Evolutionary conservation across 2,329 filamentous ascomycete species (phyloP), one percentile per base, ranked within the genome.

Genomic region (Mariannaea elegans): DNA sequence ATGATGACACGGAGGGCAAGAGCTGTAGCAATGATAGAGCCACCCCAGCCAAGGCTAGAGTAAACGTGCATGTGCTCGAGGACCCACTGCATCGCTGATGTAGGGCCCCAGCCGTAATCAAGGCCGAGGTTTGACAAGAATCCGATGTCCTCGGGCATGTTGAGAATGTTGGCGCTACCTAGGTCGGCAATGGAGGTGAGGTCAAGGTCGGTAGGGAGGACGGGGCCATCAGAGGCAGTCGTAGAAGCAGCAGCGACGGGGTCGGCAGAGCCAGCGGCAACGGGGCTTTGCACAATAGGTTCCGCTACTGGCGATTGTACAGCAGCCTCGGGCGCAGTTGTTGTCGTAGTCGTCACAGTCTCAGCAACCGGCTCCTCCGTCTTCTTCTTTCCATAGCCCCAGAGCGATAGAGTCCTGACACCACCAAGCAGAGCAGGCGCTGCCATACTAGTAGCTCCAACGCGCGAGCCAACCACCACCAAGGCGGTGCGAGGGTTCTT

Each of bases 21-120:
- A 31, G 90, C 88, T 0, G 89, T 85, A 4, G 83, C 76, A 42
- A 89, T 76, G 68, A 97, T 90, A 60, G 91, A 87, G 2, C 81
- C 88, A 82, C 91, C 93, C 95, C 95, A 98, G 12, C 93, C 92
- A 55, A 92, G 77, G 32, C 90, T 92, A 2, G 76, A 79, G 68
- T 84, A 89, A 62, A 97, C 81, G 77, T 99, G 93, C 38, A 96
- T 73, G 73, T 94, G 88, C 80, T 99, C 95, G 10, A 98, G 78
- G 3, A 86, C 19, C 82, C 84, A 94, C 78, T 97, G 84, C 75
- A 95, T 87, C 14, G 87, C 66, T 4, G 88, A 79, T 0, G 93
- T 92, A 5, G 91, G 87, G 14, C 94, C 94, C 80, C 82, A 94
- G 72, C 94, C 93, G 71, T 90, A 98, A 70, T 98, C 92, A 19